Evolutionary conservation across 257 asterid genomes (phyloP), one percentile per base, ranked within the genome.

Genomic region (Petunia axillaris): DNA sequence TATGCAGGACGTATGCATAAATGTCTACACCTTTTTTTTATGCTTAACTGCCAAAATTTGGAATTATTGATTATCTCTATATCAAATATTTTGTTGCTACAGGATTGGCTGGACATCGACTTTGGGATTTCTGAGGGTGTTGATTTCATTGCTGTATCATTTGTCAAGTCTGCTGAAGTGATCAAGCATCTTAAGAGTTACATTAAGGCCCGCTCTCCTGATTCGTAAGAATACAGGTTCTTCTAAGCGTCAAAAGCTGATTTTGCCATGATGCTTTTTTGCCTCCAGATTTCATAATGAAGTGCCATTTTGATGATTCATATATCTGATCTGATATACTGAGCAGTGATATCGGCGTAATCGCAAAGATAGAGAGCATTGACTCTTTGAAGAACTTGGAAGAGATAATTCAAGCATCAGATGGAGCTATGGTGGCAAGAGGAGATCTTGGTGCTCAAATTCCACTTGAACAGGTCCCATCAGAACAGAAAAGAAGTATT

Each of bases 361-460:
- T 93, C 53, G 97, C 99, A 40, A 96, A 96, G 87, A 93, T 96
- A 64, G 98, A 96, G 89, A 96, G 99, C 79, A 91, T 96, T 8
- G 99, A 96, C 88, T 96, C 99, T 6, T 83, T 96, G 84, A 91
- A 86, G 88, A 96, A 94, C 88, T 87, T 96, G 86, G 98, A 93
- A 87, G 99, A 96, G 84, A 96, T 96, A 86, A 88, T 96, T 85
- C 82, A 73, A 81, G 95, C 94, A 77, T 94, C 98, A 64, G 99
- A 96, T 85, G 99, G 99, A 75, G 98, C 98, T 82, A 96, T 96
- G 98, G 98, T 96, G 65, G 99, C 99, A 44, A 91, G 99, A 85
- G 99, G 98, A 82, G 98, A 96, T 85, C 93, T 96, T 2, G 98
- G 98, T 75, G 99, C 98, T 43, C 99, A 96, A 87, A 94, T 93